phyloP scores from a whole-genome alignment of 352 stramenopile genomes.

The Thraustochytrium sp. region DNA sequence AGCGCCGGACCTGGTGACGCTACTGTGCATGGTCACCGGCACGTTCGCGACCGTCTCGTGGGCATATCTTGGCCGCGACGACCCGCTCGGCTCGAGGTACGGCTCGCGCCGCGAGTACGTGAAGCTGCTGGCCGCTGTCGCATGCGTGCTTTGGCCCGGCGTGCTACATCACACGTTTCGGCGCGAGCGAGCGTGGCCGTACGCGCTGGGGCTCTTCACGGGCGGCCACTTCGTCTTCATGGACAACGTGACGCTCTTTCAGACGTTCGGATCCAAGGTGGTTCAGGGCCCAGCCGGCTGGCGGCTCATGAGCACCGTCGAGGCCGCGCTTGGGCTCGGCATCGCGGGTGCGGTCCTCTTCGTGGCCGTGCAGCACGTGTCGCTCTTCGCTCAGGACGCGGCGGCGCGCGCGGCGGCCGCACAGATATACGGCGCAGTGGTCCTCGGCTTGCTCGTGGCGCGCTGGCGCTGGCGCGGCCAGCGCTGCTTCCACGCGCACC shows the following conservation, averaged over 20 bases:
- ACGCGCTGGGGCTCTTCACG: neutral
- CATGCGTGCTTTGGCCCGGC: neutral
- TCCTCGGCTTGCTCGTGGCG: neutral
- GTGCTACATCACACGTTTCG: neutral
- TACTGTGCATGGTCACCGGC: neutral
- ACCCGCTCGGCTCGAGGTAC: neutral
- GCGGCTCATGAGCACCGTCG: neutral
- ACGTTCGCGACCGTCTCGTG: neutral
- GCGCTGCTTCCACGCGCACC: slow-evolving; percentile 17
- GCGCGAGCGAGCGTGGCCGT: neutral
- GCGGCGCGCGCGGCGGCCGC: neutral
- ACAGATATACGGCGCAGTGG: neutral
- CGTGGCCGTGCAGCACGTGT: neutral
- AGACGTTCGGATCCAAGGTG: slow-evolving; percentile 17
- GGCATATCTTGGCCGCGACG: neutral
- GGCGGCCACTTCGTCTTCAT: slow-evolving; percentile 5
- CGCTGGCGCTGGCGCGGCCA: neutral
- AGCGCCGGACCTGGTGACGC: neutral
- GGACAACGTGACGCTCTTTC: slow-evolving; percentile 20
- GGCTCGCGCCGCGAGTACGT: neutral
- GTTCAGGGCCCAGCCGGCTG: neutral
- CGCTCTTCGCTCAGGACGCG: neutral
- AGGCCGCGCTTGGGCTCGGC: neutral
- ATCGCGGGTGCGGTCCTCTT: neutral
- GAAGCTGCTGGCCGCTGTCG: neutral